These are phyloP conservation scores for Pisolithus thermaeus DNA, from an alignment of 1,284 basidiomycete genomes.

Conservation along the genomic window DNA sequence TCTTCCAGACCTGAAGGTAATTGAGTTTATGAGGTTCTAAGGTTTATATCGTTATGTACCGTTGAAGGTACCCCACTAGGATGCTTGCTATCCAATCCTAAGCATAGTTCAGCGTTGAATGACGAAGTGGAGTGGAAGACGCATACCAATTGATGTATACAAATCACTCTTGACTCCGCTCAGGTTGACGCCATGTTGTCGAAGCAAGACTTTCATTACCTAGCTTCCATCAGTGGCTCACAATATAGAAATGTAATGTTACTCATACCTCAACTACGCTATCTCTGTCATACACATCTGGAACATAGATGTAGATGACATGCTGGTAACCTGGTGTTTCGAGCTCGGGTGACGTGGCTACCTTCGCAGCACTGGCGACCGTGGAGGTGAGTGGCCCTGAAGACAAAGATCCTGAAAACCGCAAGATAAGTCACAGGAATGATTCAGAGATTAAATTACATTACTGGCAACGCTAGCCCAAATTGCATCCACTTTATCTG, in stretches of 20 bases:
- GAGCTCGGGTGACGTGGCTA: constrained; percentile 51
- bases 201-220: constrained; percentile 62
- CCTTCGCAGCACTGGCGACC: constrained; percentile 49
- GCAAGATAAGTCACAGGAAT: constrained; percentile 13
- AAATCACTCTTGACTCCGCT: constrained; percentile 66
- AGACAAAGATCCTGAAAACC: constrained; percentile 46
- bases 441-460: background rate
- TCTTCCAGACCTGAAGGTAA: constrained; percentile 56
- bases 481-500: constrained; percentile 55
- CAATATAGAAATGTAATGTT: background rate
- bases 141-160: constrained; percentile 55
- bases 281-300: constrained; percentile 60
- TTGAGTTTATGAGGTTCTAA: background rate
- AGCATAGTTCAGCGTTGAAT: background rate
- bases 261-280: constrained; percentile 46
- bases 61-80: constrained; percentile 64
- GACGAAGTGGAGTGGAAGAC: background rate
- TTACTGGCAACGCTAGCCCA: constrained; percentile 56
- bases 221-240: constrained; percentile 17
- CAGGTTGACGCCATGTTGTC: constrained; percentile 57
- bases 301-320: constrained; percentile 65
- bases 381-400: constrained; percentile 58
- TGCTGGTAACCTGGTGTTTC: constrained; percentile 50
- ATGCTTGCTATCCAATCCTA: constrained; percentile 71
- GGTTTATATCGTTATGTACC: constrained; percentile 30